Evolutionary conservation across 139 green algal species (phyloP).

Genomic region (Auxenochlorella pyrenoidosa): DNA sequence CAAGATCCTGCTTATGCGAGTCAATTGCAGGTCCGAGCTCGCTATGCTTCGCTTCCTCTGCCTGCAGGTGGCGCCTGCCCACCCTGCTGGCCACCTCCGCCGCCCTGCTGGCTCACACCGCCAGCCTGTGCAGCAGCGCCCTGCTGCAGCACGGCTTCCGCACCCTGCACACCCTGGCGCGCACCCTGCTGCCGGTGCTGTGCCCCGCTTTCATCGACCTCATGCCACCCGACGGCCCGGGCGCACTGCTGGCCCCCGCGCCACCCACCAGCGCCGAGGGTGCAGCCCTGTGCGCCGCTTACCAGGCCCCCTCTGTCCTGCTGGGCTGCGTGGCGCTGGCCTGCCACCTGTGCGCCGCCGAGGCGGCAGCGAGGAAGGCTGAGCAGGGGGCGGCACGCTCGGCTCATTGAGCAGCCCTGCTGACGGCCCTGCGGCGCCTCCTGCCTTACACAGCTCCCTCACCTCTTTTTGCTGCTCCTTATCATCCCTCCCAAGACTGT

Average conservation of each 20-base stretch:
- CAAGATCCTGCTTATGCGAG: too few relatives aligned
- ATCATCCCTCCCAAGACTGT: too few relatives aligned
- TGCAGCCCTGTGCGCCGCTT: neutral
- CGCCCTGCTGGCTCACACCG: neutral
- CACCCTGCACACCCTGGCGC: neutral
- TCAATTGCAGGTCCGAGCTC: neutral
- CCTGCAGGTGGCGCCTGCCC: neutral
- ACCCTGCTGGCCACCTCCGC: too few relatives aligned
- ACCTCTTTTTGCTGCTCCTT: too few relatives aligned
- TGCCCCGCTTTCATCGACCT: conserved; percentile 1
- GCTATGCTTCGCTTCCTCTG: neutral
- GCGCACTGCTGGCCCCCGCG: neutral
- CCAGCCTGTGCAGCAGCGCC: neutral
- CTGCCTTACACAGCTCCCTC: too few relatives aligned
- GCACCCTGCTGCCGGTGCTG: conserved; percentile 10
- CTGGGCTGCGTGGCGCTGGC: conserved; percentile 3
- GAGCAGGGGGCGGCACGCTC: too few relatives aligned
- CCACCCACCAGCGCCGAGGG: neutral
- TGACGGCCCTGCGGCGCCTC: too few relatives aligned
- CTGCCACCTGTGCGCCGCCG: neutral
- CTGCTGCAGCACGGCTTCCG: conserved; percentile 29
- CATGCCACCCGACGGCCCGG: neutral
- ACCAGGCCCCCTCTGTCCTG: neutral
- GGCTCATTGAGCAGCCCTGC: too few relatives aligned
- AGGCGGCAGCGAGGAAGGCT: neutral